Base-by-base conservation (phyloP, 2,329 filamentous ascomycete genomes). In the Cadophora sp. region DNA sequence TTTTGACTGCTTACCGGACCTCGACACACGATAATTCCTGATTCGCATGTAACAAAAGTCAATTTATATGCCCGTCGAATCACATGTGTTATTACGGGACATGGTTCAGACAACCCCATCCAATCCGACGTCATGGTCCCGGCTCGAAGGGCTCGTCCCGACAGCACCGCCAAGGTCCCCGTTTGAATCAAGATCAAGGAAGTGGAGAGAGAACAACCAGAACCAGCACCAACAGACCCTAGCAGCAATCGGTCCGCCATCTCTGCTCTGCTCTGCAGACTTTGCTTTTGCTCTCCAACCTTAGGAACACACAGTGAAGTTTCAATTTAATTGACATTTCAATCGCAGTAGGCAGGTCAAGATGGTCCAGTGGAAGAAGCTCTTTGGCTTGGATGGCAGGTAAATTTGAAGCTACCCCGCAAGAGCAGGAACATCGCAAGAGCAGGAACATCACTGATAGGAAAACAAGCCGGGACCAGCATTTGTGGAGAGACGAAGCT, bases 361-460 rank as follows among this genome's bases (percentile, higher is more conserved):
- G 53, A 69, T 78, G 75, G 75, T 77, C 29, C 71, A 74, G 50
- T 78, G 76, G 76, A 75, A 64, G 67, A 75, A 69, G 63, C 61
- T 78, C 14, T 77, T 78, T 63, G 73, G 76, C 7, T 43, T 76
- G n/a, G 72, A 75, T 61, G 72, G 74, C 65, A 70, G 46, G 75
- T 75, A 71, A 53, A 70, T 72, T 61, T 16, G 14, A 34, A 66
- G 67, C 31, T 29, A 34, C 65, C 68, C 69, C 65, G 46, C 68
- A n/a, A 31, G 5, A 48, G 29, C 22, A 56, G 22, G n/a, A 64
- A 63, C 37, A 51, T n/a, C 29, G 56, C 65, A n/a, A 31, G 5
- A 48, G 29, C 22, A 56, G 22, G n/a, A 64, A 63, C 37, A 51
- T n/a, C 29, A 60, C 65, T 70, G 56, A 73, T 48, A 31, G 43